phyloP scores from a whole-genome alignment of 345 rosid species.

The Boechera stricta region DNA sequence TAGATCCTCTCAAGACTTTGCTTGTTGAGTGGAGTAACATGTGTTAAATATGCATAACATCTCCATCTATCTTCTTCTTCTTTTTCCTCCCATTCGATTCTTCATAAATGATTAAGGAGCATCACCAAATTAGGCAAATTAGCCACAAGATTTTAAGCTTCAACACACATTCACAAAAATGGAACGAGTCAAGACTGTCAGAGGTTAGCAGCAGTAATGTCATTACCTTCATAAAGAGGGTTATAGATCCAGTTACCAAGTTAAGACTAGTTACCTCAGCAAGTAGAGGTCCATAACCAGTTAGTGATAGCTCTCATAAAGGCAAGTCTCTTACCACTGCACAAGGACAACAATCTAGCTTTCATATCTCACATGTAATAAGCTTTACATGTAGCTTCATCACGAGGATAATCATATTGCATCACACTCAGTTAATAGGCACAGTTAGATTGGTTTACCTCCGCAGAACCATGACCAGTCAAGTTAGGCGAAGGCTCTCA shows the following conservation, averaged over 20 bases:
- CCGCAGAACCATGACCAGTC: constrained; percentile 8
- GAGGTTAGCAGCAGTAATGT: not conserved
- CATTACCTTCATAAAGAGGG: not conserved
- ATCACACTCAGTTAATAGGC: constrained; percentile 14
- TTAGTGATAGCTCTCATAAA: constrained; percentile 15
- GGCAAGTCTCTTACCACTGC: constrained; percentile 28
- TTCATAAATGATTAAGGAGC: not conserved
- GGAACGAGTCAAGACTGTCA: not conserved
- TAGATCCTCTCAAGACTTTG: not conserved
- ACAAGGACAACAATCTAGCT: constrained; percentile 24
- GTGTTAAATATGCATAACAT: not conserved
- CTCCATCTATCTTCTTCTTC: not conserved
- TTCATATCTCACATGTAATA: not conserved
- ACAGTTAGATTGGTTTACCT: constrained; percentile 37
- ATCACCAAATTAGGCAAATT: not conserved
- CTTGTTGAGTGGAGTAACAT: not conserved
- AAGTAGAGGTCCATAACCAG: constrained; percentile 27
- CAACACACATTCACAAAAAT: not conserved
- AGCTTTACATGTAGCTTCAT: not conserved
- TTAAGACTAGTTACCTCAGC: constrained; percentile 29
- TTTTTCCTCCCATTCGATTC: constrained; percentile 1
- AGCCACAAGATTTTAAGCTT: not conserved
- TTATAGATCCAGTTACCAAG: constrained; percentile 19
- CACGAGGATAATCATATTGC: not conserved
- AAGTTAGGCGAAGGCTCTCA: constrained; percentile 21